Evolutionary conservation across 2,329 filamentous ascomycete species (phyloP).

Genomic region (Chrysosporium keratinophilum): DNA sequence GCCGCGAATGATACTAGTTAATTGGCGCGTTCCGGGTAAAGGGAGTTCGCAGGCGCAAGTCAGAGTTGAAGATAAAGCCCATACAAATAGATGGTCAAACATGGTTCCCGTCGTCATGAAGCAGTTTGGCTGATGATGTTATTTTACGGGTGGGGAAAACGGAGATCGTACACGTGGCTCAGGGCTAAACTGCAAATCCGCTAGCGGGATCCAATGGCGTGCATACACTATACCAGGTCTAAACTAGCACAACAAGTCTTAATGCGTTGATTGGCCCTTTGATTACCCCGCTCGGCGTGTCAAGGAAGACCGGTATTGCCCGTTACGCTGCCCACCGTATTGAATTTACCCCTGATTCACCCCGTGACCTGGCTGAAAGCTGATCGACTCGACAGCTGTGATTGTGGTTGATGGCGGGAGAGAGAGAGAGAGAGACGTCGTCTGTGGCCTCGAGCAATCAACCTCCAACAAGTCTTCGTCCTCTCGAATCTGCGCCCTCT

Average conservation of each 20-base stretch:
- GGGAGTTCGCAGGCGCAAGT: too few relatives aligned
- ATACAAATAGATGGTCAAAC: too few relatives aligned
- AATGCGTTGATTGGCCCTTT: neutral
- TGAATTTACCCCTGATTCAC: conserved; percentile 9
- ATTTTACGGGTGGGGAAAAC: too few relatives aligned
- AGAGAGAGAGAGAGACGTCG: neutral
- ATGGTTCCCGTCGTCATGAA: too few relatives aligned
- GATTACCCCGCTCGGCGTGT: neutral
- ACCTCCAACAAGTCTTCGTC: neutral
- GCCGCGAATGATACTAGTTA: too few relatives aligned
- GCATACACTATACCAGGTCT: neutral
- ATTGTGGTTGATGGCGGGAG: neutral
- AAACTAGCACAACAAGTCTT: neutral
- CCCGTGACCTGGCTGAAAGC: neutral
- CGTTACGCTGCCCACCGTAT: neutral
- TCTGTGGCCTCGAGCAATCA: neutral
- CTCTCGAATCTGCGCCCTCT: neutral
- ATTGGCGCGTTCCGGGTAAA: too few relatives aligned
- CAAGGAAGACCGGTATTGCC: neutral
- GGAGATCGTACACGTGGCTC: neutral
- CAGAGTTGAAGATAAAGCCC: too few relatives aligned
- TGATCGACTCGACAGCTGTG: neutral
- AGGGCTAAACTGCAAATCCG: neutral
- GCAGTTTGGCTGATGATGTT: too few relatives aligned
- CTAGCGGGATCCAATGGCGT: neutral